Conservation (phyloP, 805 yeast genomes). For the Barnettozyma siamensis region DNA sequence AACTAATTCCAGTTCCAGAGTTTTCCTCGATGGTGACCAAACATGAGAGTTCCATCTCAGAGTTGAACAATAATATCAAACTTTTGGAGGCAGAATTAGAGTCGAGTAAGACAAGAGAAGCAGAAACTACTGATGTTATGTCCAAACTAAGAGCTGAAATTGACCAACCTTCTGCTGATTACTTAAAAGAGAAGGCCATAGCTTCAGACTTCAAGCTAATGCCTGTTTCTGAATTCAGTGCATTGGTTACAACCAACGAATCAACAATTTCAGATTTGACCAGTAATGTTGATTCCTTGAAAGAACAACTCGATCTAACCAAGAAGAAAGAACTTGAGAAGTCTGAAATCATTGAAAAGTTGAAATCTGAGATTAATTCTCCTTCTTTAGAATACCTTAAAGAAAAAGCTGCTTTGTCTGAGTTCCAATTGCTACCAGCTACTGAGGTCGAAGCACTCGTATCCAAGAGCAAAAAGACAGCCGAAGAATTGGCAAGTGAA, state of each 20-base stretch:
- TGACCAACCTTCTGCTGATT: constrained; percentile 18
- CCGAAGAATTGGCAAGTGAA: constrained; percentile 18
- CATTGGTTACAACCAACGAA: no score
- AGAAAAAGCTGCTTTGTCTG: constrained; percentile 17
- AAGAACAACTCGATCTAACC: neutral
- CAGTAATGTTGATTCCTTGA: no score
- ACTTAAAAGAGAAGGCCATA: constrained; percentile 13
- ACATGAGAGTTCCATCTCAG: neutral
- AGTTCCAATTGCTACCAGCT: constrained; percentile 11
- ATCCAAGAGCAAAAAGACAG: constrained; percentile 6
- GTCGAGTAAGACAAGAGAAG: constrained; percentile 10
- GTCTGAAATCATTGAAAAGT: neutral
- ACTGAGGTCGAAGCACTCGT: constrained; percentile 3
- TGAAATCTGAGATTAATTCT: constrained; percentile 1
- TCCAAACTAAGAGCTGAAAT: constrained; percentile 6
- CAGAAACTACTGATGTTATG: no score
- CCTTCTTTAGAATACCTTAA: constrained; percentile 14
- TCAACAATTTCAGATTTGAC: no score
- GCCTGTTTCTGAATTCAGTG: neutral
- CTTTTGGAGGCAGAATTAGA: no score
- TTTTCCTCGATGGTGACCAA: neutral
- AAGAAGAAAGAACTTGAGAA: constrained; percentile 6
- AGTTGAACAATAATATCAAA: constrained; percentile 10
- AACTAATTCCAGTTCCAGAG: constrained; percentile 22
- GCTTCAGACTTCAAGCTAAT: constrained; percentile 17